Conservation (phyloP, 352 stramenopile genomes). For the Globisporangium mamillatum region DNA sequence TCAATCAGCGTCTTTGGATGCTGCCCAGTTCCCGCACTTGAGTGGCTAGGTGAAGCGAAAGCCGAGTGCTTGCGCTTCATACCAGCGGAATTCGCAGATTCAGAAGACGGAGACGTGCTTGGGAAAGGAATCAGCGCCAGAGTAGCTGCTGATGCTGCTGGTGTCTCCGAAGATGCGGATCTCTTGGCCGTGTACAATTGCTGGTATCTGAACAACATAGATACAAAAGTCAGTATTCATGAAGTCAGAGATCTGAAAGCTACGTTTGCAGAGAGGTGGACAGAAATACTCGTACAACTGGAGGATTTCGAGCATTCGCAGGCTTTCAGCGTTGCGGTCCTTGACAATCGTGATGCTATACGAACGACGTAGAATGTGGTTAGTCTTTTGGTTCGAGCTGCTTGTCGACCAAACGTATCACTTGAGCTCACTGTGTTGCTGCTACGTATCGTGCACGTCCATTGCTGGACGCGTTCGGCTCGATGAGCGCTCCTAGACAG, state of each 20-base stretch:
- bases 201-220: not conserved
- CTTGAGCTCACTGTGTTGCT: constrained; percentile 28
- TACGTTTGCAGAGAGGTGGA: not conserved
- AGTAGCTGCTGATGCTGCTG: not conserved
- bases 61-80: constrained; percentile 13
- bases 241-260: not conserved
- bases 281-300: constrained; percentile 35
- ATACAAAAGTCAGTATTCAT: too few species aligned
- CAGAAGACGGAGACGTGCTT: not conserved
- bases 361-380: not conserved
- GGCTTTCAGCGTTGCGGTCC: constrained; percentile 57
- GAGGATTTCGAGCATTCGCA: constrained; percentile 60
- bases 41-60: not conserved
- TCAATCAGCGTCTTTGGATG: constrained; percentile 9
- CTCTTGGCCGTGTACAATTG: not conserved
- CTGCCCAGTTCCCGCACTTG: not conserved
- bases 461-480: constrained; percentile 21
- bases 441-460: constrained; percentile 29
- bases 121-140: constrained; percentile 11
- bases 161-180: not conserved
- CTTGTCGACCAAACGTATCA: not conserved
- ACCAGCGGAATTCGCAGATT: not conserved
- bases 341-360: constrained; percentile 37
- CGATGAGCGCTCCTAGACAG: constrained; percentile 31
- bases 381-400: not conserved